Percentiles rank a stretch among this genome's conserved stretches.
phyloP scores from a whole-genome alignment of 2,329 filamentous ascomycete species.

The Sporothrix brasiliensis region DNA sequence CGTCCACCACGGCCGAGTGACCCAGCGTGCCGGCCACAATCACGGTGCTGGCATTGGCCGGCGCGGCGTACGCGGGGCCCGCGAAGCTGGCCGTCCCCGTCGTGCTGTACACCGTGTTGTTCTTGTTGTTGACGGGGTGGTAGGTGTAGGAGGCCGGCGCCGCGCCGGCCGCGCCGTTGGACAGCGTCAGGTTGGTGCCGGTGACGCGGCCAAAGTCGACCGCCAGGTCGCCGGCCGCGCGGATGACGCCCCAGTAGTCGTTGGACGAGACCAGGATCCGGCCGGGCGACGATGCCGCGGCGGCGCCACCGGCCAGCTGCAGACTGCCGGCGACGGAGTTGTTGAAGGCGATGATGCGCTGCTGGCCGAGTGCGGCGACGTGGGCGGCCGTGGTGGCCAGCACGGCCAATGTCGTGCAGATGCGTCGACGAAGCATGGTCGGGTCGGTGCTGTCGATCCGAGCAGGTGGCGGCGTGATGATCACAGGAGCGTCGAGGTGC shows the following conservation, averaged over 20 bases:
- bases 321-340: conserved; percentile 38
- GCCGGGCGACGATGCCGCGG: conserved; percentile 40
- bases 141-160: conserved; percentile 49
- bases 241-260: conserved; percentile 70
- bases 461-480: neutral
- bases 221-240: conserved; percentile 68
- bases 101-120: conserved; percentile 54
- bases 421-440: conserved; percentile 21
- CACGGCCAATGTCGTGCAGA: neutral
- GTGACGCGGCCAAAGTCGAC: conserved; percentile 72
- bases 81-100: conserved; percentile 48
- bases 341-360: conserved; percentile 51
- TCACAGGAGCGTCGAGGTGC: neutral
- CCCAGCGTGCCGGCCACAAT: conserved; percentile 72
- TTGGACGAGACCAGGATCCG: conserved; percentile 60
- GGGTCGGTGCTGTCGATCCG: neutral
- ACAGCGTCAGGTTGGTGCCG: conserved; percentile 63
- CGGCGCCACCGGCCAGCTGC: conserved; percentile 43
- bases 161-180: conserved; percentile 50
- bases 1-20: conserved; percentile 63
- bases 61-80: conserved; percentile 51
- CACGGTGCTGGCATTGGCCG: conserved; percentile 52
- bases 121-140: conserved; percentile 49
- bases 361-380: conserved; percentile 52
- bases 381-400: conserved; percentile 29